Percentiles rank a stretch among this genome's conserved stretches.
Conservation (phyloP, 257 asterid genomes). For the Nicotiana undulata region DNA sequence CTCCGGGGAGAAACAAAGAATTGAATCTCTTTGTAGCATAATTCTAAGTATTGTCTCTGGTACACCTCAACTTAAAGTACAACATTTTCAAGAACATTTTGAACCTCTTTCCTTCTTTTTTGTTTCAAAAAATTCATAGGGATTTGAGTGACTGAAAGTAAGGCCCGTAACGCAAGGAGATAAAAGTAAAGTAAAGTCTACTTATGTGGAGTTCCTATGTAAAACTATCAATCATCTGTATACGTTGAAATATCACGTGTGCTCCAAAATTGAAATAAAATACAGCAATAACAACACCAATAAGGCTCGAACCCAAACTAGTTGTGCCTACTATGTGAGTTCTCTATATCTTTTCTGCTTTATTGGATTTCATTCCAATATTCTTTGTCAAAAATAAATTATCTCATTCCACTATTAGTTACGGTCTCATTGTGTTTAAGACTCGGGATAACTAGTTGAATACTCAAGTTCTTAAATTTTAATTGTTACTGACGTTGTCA, state of each 20-base stretch:
- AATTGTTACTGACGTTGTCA: no score
- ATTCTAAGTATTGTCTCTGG: neutral
- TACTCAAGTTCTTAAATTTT: no score
- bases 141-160: neutral
- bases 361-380: no score
- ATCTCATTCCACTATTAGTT: no score
- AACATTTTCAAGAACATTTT: neutral
- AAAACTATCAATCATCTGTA: neutral
- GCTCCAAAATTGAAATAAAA: neutral
- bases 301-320: no score
- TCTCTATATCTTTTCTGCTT: no score
- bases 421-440: no score
- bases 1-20: neutral
- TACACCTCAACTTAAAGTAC: neutral
- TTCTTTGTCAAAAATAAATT: no score
- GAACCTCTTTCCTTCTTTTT: neutral
- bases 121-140: neutral
- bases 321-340: no score
- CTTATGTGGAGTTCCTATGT: neutral
- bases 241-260: neutral
- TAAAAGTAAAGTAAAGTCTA: neutral
- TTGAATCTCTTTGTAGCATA: neutral
- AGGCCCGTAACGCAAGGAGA: neutral
- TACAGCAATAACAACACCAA: no score
- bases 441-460: no score